These are phyloP conservation scores for Solanum chmielewskii DNA, from an alignment of 257 asterid genomes.

Conservation along the genomic window DNA sequence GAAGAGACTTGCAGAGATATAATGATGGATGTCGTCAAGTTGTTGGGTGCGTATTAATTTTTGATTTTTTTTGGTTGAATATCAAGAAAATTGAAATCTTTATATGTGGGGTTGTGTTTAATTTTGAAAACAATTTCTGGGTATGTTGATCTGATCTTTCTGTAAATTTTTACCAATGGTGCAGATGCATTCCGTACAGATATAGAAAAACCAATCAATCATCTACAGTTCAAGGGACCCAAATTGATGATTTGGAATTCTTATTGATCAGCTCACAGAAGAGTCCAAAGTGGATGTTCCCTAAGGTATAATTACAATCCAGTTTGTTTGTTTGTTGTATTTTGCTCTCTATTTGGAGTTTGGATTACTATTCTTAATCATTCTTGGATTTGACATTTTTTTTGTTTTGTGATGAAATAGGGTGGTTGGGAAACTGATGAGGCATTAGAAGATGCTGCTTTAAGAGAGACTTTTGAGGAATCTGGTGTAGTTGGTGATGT, in stretches of 20 bases:
- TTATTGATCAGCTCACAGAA: conserved; percentile 88
- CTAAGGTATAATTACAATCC: conserved; percentile 49
- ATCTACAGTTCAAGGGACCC: conserved; percentile 12
- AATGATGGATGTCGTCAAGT: conserved; percentile 63
- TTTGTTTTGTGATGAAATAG: conserved; percentile 13
- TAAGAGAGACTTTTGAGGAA: conserved; percentile 81
- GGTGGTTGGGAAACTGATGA: conserved; percentile 99
- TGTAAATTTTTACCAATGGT: not conserved
- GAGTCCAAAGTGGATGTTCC: conserved; percentile 86
- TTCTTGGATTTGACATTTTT: conserved; percentile 12
- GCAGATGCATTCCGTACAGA: conserved; percentile 89
- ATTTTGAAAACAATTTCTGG: not conserved
- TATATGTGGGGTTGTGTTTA: not conserved
- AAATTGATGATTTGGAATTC: conserved; percentile 62
- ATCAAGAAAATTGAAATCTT: not conserved
- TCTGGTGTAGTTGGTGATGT: conserved; percentile 74
- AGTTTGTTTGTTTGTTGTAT: not conserved
- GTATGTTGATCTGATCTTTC: not conserved
- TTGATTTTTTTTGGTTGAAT: not conserved
- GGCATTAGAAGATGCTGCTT: conserved; percentile 71
- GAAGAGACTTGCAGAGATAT: conserved; percentile 65
- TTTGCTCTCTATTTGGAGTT: not conserved
- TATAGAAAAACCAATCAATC: conserved; percentile 25
- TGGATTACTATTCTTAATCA: not conserved
- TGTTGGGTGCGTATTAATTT: conserved; percentile 55